Conservation (phyloP, 2,329 filamentous ascomycete genomes). For the Mollisia scopiformis region DNA sequence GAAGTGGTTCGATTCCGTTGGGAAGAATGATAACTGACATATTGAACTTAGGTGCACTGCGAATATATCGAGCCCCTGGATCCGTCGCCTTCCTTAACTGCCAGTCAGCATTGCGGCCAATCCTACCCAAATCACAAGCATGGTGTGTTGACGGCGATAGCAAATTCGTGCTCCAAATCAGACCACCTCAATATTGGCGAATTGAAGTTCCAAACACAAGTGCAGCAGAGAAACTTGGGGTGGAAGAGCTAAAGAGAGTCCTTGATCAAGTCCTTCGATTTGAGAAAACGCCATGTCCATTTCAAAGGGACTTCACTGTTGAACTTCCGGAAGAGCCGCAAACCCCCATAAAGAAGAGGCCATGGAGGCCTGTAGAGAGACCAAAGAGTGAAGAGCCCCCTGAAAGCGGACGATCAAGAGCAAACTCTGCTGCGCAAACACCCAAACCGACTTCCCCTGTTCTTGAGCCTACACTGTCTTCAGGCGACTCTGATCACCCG, state of each 20-base stretch:
- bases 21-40: constrained; percentile 8
- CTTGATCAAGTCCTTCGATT: constrained; percentile 77
- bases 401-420: neutral
- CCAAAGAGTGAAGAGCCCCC: constrained; percentile 17
- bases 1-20: neutral
- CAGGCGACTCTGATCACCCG: neutral
- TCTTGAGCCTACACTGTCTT: neutral
- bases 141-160: constrained; percentile 90
- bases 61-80: constrained; percentile 84
- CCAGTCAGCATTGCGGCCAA: constrained; percentile 80
- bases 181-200: constrained; percentile 84
- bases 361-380: constrained; percentile 61
- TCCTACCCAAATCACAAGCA: constrained; percentile 87
- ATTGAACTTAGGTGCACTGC: constrained; percentile 63
- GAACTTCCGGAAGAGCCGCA: constrained; percentile 70
- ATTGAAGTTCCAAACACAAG: constrained; percentile 78
- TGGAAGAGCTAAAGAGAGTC: constrained; percentile 69
- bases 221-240: constrained; percentile 63
- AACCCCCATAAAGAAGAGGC: constrained; percentile 66
- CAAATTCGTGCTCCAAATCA: constrained; percentile 84
- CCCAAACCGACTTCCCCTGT: neutral
- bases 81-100: constrained; percentile 89
- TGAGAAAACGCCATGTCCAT: constrained; percentile 87
- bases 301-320: constrained; percentile 75
- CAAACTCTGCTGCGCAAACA: neutral